phyloP scores from a whole-genome alignment of 2,329 filamentous ascomycete genomes.

The Cercospora citrullina region DNA sequence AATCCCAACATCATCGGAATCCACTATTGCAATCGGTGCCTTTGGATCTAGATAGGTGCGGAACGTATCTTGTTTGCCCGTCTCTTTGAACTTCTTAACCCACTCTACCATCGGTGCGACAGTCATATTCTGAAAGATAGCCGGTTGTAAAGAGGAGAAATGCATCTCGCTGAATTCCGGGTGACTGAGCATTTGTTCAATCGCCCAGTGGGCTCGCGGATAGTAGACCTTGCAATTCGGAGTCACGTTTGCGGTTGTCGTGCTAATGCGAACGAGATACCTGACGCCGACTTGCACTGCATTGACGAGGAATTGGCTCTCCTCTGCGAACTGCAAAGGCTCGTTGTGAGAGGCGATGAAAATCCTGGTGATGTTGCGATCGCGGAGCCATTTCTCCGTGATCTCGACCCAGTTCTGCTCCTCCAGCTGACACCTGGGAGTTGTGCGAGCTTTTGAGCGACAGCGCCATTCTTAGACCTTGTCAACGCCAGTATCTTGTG shows the following conservation, averaged over 20 bases:
- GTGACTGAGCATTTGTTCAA: conserved; percentile 41
- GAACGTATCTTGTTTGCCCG: neutral
- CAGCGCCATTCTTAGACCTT: conserved; percentile 30
- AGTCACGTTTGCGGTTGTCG: conserved; percentile 41
- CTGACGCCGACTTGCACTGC: conserved; percentile 42
- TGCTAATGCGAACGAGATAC: conserved; percentile 49
- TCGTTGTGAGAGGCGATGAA: conserved; percentile 46
- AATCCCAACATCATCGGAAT: neutral
- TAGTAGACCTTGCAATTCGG: conserved; percentile 43
- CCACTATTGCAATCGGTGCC: neutral
- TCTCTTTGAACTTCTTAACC: neutral
- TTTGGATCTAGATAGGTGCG: neutral
- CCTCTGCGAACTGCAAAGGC: conserved; percentile 45
- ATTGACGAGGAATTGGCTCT: conserved; percentile 42
- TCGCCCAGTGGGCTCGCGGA: conserved; percentile 44
- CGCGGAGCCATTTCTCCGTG: conserved; percentile 44
- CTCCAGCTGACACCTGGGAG: conserved; percentile 41
- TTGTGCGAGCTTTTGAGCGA: conserved; percentile 34
- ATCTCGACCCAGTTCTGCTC: conserved; percentile 44
- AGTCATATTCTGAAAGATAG: conserved; percentile 32
- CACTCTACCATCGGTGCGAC: neutral
- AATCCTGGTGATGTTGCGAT: conserved; percentile 40
- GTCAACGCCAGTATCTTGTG: conserved; percentile 40
- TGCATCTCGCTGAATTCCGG: conserved; percentile 41
- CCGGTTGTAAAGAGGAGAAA: conserved; percentile 47